Percentiles rank a stretch among this genome's conserved stretches.
phyloP scores from a whole-genome alignment of 208 protist species.

The Crithidia acanthocephali region DNA sequence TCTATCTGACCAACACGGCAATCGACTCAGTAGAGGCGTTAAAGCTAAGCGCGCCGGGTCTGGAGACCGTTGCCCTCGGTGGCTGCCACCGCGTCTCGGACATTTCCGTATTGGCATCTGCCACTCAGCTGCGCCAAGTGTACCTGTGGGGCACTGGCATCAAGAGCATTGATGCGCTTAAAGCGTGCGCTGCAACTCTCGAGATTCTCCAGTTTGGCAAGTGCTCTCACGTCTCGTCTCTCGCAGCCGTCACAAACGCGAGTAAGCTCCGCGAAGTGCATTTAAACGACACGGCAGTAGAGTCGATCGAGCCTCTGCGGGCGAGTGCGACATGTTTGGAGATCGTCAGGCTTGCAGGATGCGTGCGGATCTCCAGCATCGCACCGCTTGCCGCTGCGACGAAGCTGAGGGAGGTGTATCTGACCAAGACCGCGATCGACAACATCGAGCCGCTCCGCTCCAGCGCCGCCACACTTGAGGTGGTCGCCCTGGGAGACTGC shows the following conservation, averaged over 20 bases:
- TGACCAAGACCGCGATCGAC: conserved; percentile 7
- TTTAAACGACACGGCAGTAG: conserved; percentile 8
- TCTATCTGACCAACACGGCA: conserved; percentile 13
- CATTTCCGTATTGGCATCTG: background rate
- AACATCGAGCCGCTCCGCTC: conserved; percentile 2
- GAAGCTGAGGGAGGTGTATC: conserved; percentile 14
- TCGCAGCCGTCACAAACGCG: conserved; percentile 1
- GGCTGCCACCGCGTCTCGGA: conserved; percentile 14
- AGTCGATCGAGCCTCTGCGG: conserved; percentile 12
- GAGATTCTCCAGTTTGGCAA: conserved; percentile 12
- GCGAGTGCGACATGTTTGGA: background rate
- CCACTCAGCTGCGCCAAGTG: background rate
- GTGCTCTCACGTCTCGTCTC: background rate
- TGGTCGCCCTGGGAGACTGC: conserved; percentile 7
- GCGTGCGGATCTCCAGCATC: conserved; percentile 3
- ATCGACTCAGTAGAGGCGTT: conserved; percentile 8
- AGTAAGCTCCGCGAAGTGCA: conserved; percentile 16
- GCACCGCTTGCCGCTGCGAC: conserved; percentile 7
- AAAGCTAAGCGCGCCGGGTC: background rate
- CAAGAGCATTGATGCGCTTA: conserved; percentile 1
- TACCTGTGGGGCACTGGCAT: conserved; percentile 20
- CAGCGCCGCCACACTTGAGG: conserved; percentile 10
- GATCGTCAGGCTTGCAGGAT: conserved; percentile 3
- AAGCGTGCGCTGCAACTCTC: conserved; percentile 1
- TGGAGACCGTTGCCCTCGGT: conserved; percentile 16